A percentile compares a stretch with the other conserved stretches of the same genome.
Conservation (phyloP, 345 rosid genomes). For the Firmiana major region DNA sequence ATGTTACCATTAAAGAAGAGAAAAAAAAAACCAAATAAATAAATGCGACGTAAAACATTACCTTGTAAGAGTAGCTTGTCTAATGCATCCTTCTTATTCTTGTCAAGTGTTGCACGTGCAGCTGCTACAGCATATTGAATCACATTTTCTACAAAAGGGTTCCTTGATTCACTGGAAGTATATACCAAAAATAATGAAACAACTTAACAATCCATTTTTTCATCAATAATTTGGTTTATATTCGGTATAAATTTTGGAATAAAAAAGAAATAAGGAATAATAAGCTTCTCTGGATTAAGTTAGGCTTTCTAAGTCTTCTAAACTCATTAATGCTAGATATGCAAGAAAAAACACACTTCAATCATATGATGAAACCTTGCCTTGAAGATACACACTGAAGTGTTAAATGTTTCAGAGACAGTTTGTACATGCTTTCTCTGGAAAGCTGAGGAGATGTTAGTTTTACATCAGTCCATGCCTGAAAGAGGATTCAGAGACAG, state of each 20-base stretch:
- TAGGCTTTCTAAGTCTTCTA: background rate
- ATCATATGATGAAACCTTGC: conserved; percentile 34
- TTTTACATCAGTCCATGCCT: conserved; percentile 86
- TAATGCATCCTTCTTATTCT: conserved; percentile 50
- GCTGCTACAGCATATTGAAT: conserved; percentile 80
- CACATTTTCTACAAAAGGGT: conserved; percentile 87
- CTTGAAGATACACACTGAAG: conserved; percentile 67
- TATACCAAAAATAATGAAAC: background rate
- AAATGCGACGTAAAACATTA: conserved; percentile 21
- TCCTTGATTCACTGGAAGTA: conserved; percentile 61
- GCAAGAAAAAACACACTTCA: background rate
- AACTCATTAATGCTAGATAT: background rate
- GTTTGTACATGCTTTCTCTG: conserved; percentile 76
- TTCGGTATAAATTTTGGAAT: background rate
- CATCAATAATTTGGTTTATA: background rate
- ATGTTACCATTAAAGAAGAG: conserved; percentile 16
- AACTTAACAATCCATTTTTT: background rate
- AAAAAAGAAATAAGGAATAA: background rate
- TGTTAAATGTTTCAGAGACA: conserved; percentile 57
- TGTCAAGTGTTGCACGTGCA: conserved; percentile 52
- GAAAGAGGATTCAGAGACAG: conserved; percentile 14
- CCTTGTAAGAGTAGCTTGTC: conserved; percentile 82
- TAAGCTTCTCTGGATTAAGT: background rate
- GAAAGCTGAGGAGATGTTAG: conserved; percentile 87
- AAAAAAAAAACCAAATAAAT: background rate